Percentiles rank a stretch among this genome's conserved stretches.
phyloP scores from a whole-genome alignment of 2,329 filamentous ascomycete species.

The Fusarium napiforme region DNA sequence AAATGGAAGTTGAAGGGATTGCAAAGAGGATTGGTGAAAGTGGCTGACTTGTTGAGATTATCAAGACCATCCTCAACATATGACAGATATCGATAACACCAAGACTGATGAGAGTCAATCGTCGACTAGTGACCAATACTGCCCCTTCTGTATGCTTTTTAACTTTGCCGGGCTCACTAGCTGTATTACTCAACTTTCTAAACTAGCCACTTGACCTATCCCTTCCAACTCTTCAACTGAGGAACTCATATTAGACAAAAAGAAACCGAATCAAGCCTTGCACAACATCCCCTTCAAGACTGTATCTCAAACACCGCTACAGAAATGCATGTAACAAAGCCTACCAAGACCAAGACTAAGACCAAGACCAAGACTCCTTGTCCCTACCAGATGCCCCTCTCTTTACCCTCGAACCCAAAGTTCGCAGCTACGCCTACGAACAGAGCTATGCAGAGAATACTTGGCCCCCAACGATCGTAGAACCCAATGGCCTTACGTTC shows the following conservation, averaged over 20 bases:
- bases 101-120: neutral
- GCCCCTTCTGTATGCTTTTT: neutral
- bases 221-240: neutral
- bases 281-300: neutral
- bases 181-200: neutral
- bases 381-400: slow-evolving; percentile 63
- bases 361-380: neutral
- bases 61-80: too few species aligned
- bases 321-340: slow-evolving; percentile 6
- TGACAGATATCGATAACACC: neutral
- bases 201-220: neutral
- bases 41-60: neutral
- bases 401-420: slow-evolving; percentile 80
- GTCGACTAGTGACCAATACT: slow-evolving; percentile 6
- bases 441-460: slow-evolving; percentile 76
- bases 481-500: slow-evolving; percentile 86
- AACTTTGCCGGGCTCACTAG: neutral
- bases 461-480: slow-evolving; percentile 90
- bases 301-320: slow-evolving; percentile 10
- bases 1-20: neutral
- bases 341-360: slow-evolving; percentile 2
- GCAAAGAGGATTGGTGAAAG: neutral
- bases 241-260: slow-evolving; percentile 6
- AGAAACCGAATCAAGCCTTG: slow-evolving; percentile 5
- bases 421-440: slow-evolving; percentile 81